These are phyloP conservation scores for Diaporthe velutina DNA, from an alignment of 2,329 filamentous ascomycete genomes.

Conservation along the genomic window DNA sequence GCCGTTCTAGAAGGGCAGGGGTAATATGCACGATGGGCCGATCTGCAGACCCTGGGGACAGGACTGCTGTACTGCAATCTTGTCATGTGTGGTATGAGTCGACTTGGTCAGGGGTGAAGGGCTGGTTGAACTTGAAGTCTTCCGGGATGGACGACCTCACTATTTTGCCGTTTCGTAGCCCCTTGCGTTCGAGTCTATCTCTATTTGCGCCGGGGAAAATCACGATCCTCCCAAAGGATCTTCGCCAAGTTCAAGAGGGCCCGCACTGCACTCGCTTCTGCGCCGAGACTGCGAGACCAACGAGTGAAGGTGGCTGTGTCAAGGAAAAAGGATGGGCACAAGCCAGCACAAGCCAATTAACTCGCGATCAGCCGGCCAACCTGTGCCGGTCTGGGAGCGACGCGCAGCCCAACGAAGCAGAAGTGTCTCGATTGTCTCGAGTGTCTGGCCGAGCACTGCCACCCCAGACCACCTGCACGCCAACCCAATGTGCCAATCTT, in stretches of 20 bases:
- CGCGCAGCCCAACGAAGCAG: slow-evolving; percentile 22
- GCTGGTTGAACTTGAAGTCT: neutral
- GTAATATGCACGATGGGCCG: slow-evolving; percentile 26
- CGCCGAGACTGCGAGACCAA: slow-evolving; percentile 23
- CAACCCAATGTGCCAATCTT: slow-evolving; percentile 5
- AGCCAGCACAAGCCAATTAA: slow-evolving; percentile 25
- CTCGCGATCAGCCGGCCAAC: slow-evolving; percentile 20
- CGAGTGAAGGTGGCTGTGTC: slow-evolving; percentile 23
- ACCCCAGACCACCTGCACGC: slow-evolving; percentile 26
- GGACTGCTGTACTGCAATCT: neutral
- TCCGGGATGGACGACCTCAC: neutral
- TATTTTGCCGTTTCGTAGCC: neutral
- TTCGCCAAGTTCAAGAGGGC: slow-evolving; percentile 20
- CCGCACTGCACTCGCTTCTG: slow-evolving; percentile 28
- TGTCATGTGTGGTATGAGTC: slow-evolving; percentile 12
- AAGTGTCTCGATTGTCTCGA: slow-evolving; percentile 6
- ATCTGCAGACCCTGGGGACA: slow-evolving; percentile 19
- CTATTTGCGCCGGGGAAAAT: neutral
- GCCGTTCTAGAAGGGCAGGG: slow-evolving; percentile 31
- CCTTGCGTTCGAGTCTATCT: neutral
- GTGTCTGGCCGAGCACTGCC: slow-evolving; percentile 10
- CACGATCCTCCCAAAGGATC: slow-evolving; percentile 23
- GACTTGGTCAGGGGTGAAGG: slow-evolving; percentile 11
- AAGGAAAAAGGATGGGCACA: slow-evolving; percentile 22
- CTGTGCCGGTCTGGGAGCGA: slow-evolving; percentile 15